Conservation (phyloP, 108 stramenopile species). For the Skeletonema menzelii region DNA sequence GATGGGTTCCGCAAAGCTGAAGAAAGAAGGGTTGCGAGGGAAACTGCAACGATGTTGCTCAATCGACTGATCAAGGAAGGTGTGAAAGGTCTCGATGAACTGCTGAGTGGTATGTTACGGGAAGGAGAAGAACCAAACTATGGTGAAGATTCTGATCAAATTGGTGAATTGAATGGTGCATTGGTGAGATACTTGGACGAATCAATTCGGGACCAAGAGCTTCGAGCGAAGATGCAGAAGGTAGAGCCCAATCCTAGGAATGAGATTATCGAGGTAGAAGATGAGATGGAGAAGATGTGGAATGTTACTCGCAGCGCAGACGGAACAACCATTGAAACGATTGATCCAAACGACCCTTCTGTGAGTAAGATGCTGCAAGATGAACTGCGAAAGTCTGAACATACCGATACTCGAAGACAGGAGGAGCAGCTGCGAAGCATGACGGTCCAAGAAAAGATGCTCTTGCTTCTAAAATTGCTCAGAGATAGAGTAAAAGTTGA, state of each 20-base stretch:
- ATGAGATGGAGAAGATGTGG: conserved; percentile 63
- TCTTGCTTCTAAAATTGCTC: conserved; percentile 72
- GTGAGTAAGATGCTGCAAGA: conserved; percentile 55
- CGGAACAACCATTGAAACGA: conserved; percentile 69
- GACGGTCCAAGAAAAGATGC: conserved; percentile 68
- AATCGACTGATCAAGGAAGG: conserved; percentile 78
- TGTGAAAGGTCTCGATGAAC: conserved; percentile 70
- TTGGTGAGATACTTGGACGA: conserved; percentile 80
- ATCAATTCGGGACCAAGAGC: conserved; percentile 79
- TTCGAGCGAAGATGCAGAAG: conserved; percentile 57
- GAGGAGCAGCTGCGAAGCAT: conserved; percentile 27
- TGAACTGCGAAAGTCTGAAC: conserved; percentile 51
- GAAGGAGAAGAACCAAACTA: conserved; percentile 37
- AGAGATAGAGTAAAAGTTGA: conserved; percentile 82
- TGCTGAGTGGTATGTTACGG: conserved; percentile 76
- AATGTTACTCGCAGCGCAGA: conserved; percentile 63
- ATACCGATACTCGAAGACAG: conserved; percentile 1
- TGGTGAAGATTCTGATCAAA: conserved; percentile 60
- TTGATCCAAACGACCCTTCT: conserved; percentile 74
- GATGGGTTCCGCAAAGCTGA: conserved; percentile 83
- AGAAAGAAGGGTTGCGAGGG: conserved; percentile 71
- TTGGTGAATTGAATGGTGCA: conserved; percentile 78
- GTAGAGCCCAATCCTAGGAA: neutral
- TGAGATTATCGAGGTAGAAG: conserved; percentile 20
- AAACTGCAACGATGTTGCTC: conserved; percentile 76